Conservation (phyloP, 176 grass and related monocot genomes). For the Poa annua region DNA sequence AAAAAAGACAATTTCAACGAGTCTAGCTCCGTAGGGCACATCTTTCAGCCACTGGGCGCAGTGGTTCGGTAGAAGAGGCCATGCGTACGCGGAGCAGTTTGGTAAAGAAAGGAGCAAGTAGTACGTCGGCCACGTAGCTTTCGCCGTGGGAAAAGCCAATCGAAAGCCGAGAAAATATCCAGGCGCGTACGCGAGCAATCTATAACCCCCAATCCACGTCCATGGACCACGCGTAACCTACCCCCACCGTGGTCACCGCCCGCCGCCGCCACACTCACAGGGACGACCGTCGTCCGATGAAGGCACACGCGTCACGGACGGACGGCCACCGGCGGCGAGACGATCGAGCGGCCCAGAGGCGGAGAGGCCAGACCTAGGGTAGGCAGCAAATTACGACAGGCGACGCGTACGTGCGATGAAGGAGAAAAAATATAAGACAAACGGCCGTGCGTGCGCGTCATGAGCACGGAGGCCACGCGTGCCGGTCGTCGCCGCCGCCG, state of each 20-base stretch:
- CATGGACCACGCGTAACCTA: constrained; percentile 17
- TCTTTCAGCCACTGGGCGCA: neutral
- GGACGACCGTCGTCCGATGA: neutral
- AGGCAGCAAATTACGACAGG: constrained; percentile 4
- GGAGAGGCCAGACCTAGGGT: neutral
- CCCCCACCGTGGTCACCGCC: neutral
- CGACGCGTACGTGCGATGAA: too few relatives aligned
- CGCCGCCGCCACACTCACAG: neutral
- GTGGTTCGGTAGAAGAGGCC: neutral
- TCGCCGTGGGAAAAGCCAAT: constrained; percentile 28
- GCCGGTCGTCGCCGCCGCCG: too few relatives aligned
- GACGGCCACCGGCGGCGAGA: too few relatives aligned
- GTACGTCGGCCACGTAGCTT: constrained; percentile 31
- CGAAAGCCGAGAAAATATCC: constrained; percentile 43
- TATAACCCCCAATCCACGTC: constrained; percentile 24
- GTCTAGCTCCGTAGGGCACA: neutral
- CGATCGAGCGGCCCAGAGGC: too few relatives aligned
- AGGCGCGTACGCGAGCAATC: neutral
- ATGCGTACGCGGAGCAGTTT: neutral
- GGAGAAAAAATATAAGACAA: too few relatives aligned
- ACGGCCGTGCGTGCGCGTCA: neutral
- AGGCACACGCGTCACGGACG: neutral
- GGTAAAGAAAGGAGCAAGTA: constrained; percentile 20
- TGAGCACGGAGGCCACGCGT: too few relatives aligned
- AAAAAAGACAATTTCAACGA: neutral